A percentile compares a stretch with the other conserved stretches of the same genome.
Evolutionary conservation across 768 basidiomycete species (phyloP).

Genomic region (Tricholoma furcatifolium): DNA sequence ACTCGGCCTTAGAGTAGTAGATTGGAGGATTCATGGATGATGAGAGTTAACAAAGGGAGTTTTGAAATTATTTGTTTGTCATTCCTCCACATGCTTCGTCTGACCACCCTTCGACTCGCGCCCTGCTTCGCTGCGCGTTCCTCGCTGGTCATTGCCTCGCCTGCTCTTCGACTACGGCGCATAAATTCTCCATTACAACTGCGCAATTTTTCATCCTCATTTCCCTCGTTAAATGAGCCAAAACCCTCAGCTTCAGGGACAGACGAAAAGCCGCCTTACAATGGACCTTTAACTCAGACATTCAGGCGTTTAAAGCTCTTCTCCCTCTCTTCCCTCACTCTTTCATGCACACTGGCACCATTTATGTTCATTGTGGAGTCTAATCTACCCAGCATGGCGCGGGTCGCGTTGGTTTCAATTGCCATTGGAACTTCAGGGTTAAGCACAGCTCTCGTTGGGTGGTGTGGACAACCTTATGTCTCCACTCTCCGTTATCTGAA

Average conservation of each 20-base stretch:
- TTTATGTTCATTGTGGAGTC: slow-evolving; percentile 84
- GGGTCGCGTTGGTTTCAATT: slow-evolving; percentile 63
- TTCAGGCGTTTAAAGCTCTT: slow-evolving; percentile 82
- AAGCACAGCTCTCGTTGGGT: slow-evolving; percentile 72
- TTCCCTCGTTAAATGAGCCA: slow-evolving; percentile 1
- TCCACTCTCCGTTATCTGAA: slow-evolving; percentile 53
- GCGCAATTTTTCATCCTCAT: slow-evolving; percentile 12
- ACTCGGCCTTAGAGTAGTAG: slow-evolving; percentile 80
- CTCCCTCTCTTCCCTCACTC: slow-evolving; percentile 73
- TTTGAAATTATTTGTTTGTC: neutral
- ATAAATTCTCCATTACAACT: neutral
- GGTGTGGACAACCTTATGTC: slow-evolving; percentile 77
- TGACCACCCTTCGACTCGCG: slow-evolving; percentile 5
- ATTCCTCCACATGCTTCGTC: slow-evolving; percentile 12
- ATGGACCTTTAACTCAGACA: slow-evolving; percentile 69
- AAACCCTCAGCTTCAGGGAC: slow-evolving; percentile 4
- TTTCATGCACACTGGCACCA: slow-evolving; percentile 69
- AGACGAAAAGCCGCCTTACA: slow-evolving; percentile 45
- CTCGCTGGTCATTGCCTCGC: neutral
- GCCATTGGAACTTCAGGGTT: slow-evolving; percentile 72
- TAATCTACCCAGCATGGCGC: slow-evolving; percentile 65
- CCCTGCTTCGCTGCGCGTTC: slow-evolving; percentile 8
- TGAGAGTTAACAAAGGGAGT: neutral
- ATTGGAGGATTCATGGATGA: slow-evolving; percentile 67
- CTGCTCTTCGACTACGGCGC: neutral